Evolutionary conservation across 805 yeast species (phyloP), one percentile per base, ranked within the genome.

Genomic region (Yamadazyma philogaea): DNA sequence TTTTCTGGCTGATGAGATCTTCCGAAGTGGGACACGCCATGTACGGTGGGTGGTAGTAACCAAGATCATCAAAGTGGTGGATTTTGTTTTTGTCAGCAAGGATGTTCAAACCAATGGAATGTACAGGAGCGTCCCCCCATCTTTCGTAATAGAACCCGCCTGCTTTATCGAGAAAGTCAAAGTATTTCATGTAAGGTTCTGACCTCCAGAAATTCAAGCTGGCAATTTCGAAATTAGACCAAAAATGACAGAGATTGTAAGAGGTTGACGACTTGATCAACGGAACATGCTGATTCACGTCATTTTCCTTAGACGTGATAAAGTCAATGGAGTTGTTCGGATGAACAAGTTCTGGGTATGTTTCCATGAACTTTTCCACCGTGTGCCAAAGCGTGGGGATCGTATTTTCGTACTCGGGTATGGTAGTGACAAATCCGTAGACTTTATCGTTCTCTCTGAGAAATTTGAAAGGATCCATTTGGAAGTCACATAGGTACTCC

Each of bases 181-280:
- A 78, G 48, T 66, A 73, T 7, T 63, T 57, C 27, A 60, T 54
- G 54, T 78, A 79, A 1, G 70, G 69, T 39, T 66, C 60, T 17
- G 77, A 61, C 40, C 81, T 56, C 54, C 70, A 72, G 50, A 78
- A 77, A 45, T 74, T 63, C 44, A 79, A 55, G 52, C 74, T 75
- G 1, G 68, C 80, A 33, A 79, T 69, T 51, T 79, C 85, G 50
- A 79, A 79, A 54, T 79, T 79, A 18, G 83, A 75, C 84, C 84
- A 79, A 55, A 78, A 79, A 56, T 79, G 85, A 53, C 84, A 78
- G 59, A 77, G 59, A 54, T 78, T 79, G 59, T 72, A 79, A 14
- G 55, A 45, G 5, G 60, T 53, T 34, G 67, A 68, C 5, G 58
- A 45, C 3, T 52, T 35, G 2, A 50, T 36, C 7, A 53, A 22